These are phyloP conservation scores for Boehmeria nivea DNA, from an alignment of 306 rosid species.

Conservation along the genomic window DNA sequence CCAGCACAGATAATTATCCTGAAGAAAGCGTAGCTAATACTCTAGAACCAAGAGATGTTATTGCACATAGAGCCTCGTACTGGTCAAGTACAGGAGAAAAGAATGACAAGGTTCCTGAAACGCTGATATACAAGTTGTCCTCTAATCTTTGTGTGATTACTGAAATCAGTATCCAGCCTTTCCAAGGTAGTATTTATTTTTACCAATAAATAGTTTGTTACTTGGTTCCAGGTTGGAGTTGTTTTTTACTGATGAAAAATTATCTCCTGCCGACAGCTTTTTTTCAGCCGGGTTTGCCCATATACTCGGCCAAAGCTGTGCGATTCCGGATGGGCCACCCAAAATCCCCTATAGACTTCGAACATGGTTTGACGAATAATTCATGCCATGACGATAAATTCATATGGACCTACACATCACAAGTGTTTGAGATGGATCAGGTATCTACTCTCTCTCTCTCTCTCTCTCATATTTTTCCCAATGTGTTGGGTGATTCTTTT, in stretches of 20 bases:
- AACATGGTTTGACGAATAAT: conserved; percentile 1
- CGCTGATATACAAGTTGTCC: conserved; percentile 56
- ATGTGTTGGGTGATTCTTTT: too few species aligned
- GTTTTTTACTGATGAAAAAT: conserved; percentile 15
- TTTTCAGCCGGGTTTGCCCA: conserved; percentile 66
- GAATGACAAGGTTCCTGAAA: conserved; percentile 67
- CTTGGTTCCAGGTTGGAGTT: neutral
- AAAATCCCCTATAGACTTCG: conserved; percentile 25
- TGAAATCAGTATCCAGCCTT: conserved; percentile 70
- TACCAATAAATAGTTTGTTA: conserved; percentile 11
- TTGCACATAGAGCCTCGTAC: conserved; percentile 38
- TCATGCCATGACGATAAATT: conserved; percentile 30
- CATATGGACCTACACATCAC: conserved; percentile 81
- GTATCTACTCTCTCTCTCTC: too few species aligned
- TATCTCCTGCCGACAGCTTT: conserved; percentile 38
- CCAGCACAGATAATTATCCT: conserved; percentile 90
- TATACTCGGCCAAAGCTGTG: conserved; percentile 71
- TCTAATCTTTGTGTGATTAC: conserved; percentile 58
- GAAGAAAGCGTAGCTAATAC: conserved; percentile 73
- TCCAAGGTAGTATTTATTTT: conserved; percentile 46
- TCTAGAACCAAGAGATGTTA: conserved; percentile 33
- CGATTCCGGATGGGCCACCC: conserved; percentile 71
- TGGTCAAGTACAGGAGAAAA: conserved; percentile 93
- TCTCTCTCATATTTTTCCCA: too few species aligned
- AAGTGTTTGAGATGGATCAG: conserved; percentile 73